Conservation (phyloP, 2,329 filamentous ascomycete species). For the Pestalotiopsis sp. region DNA sequence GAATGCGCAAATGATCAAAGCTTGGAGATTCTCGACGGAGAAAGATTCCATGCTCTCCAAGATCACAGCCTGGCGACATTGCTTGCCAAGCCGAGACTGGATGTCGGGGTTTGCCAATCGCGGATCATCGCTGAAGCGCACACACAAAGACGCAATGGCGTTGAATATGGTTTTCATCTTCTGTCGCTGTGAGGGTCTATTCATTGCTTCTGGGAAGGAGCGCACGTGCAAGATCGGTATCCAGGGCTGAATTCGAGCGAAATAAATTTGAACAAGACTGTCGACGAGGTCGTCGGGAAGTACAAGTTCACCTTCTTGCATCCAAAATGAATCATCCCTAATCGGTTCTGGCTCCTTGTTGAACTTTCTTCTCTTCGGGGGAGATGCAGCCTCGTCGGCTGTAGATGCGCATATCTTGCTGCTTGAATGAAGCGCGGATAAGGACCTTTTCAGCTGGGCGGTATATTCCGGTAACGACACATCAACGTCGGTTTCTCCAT, state of each 20-base stretch:
- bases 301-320: slow-evolving; percentile 12
- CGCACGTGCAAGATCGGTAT: slow-evolving; percentile 37
- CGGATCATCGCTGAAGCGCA: slow-evolving; percentile 30
- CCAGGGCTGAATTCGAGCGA: slow-evolving; percentile 40
- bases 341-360: background rate
- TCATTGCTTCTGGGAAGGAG: slow-evolving; percentile 27
- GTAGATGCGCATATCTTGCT: background rate
- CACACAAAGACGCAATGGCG: slow-evolving; percentile 30
- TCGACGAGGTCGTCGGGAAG: slow-evolving; percentile 33
- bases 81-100: slow-evolving; percentile 22
- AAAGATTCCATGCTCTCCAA: slow-evolving; percentile 31
- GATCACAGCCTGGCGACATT: slow-evolving; percentile 31
- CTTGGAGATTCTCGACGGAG: slow-evolving; percentile 36
- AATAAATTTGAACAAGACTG: slow-evolving; percentile 34
- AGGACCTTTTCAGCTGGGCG: slow-evolving; percentile 19
- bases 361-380: background rate
- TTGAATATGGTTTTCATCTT: slow-evolving; percentile 33
- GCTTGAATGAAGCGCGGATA: slow-evolving; percentile 15
- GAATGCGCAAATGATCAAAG: slow-evolving; percentile 36
- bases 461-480: slow-evolving; percentile 20
- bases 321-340: background rate
- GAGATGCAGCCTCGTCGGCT: background rate
- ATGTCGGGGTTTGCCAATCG: slow-evolving; percentile 18
- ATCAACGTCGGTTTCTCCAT: background rate
- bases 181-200: slow-evolving; percentile 19